A percentile compares a stretch with the other conserved stretches of the same genome.
These are phyloP conservation scores for Triticum timopheevii DNA, from an alignment of 176 grass and related monocot genomes.

Conservation along the genomic window DNA sequence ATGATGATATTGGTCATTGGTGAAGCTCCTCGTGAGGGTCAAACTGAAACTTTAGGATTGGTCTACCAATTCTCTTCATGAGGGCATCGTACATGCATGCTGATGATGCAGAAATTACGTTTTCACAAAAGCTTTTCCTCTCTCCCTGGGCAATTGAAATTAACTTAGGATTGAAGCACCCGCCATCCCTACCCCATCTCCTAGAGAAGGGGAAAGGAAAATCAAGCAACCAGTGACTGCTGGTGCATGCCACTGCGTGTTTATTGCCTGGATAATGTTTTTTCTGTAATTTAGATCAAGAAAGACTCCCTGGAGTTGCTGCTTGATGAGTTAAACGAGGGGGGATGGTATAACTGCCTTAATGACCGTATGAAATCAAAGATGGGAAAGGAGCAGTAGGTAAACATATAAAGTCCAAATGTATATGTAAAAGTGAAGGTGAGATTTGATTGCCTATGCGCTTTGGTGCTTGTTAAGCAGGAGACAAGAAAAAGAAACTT, in stretches of 20 bases:
- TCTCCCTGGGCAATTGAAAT: neutral
- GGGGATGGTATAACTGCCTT: neutral
- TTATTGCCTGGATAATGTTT: neutral
- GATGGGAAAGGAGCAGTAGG: neutral
- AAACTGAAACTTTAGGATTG: neutral
- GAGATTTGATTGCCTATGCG: neutral
- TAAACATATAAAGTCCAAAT: slow-evolving; percentile 24
- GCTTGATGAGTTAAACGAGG: neutral
- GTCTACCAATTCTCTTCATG: neutral
- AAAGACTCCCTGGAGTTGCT: neutral
- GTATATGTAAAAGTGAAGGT: neutral
- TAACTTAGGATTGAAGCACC: slow-evolving; percentile 11
- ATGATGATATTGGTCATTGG: neutral
- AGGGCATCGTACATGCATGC: neutral
- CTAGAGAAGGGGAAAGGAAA: neutral
- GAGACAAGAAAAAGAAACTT: slow-evolving; percentile 10
- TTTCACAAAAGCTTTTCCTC: neutral
- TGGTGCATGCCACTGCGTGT: neutral
- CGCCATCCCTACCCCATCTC: neutral
- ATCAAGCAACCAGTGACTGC: neutral
- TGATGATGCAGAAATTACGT: neutral
- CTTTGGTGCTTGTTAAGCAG: slow-evolving; percentile 2
- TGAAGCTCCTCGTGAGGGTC: neutral
- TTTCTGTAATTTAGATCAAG: neutral
- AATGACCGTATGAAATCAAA: neutral